Base-by-base conservation (phyloP, 768 basidiomycete genomes). In the Favolaschia claudopus region DNA sequence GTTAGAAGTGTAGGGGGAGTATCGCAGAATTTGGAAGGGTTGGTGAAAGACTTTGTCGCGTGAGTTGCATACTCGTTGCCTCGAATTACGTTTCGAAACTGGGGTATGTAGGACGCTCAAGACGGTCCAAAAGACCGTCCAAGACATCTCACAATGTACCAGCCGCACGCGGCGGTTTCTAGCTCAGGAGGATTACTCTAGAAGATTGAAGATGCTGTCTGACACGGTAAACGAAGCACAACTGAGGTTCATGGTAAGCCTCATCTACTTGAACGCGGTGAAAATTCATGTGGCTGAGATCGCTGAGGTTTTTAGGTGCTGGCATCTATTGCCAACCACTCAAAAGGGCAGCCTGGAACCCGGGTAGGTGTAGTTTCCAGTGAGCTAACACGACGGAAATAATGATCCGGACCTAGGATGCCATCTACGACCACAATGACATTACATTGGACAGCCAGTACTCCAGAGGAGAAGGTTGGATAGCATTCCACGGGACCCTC, bases 401-500 rank as follows among this genome's bases (percentile, higher is more conserved):
- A n/a, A n/a, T n/a, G n/a, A n/a, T n/a, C n/a, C n/a, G n/a, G n/a
- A n/a, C n/a, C n/a, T n/a, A 59, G 58, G 58, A 59, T 32, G 12
- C 2, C 8, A 29, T 60, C 10, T 55, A 60, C 39, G 32, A 34
- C 10, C 34, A 22, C 25, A 37, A 13, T 42, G 55, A 40, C 28
- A 34, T 60, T 22, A 42, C 36, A 1, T 32, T 55, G 13, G 45
- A 22, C 12, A 45, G 38, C 14, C 36, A 3, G 12, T 60, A 42
- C 32, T 43, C 44, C n/a, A 55, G 32, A 3, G 45, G 58, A 7
- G 31, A 40, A 5, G 36, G 15, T 9, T 60, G 58, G 58, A 38
- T 55, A 12, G 58, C 58, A 22, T 54, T 40, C 31, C 45, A 28
- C 20, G 58, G 27, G 1, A 60, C 43, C 3, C 31, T 47, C 37